phyloP scores from a whole-genome alignment of 306 rosid species.

The Pyrus communis region DNA sequence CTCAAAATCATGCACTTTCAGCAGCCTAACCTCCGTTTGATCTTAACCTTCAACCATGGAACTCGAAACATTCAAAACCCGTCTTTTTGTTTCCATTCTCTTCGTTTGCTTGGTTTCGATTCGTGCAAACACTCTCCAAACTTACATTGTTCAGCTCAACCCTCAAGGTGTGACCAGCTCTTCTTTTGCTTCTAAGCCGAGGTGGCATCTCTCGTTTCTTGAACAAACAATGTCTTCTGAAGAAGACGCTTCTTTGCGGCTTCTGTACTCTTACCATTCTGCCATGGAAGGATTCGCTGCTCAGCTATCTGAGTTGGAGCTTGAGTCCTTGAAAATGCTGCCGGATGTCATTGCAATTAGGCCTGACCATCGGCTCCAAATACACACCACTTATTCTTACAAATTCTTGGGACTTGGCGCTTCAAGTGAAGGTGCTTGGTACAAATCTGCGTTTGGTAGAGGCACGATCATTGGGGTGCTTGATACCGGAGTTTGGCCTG shows the following conservation, averaged over 20 bases:
- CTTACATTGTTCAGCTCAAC: conserved; percentile 84
- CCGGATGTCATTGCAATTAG: conserved; percentile 69
- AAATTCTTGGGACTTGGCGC: conserved; percentile 66
- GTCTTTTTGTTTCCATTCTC: conserved; percentile 30
- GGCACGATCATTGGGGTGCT: conserved; percentile 81
- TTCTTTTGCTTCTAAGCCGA: conserved; percentile 44
- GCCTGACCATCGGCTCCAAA: conserved; percentile 43
- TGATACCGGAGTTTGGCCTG: conserved; percentile 95
- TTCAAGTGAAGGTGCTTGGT: conserved; percentile 48
- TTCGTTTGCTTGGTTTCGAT: conserved; percentile 25
- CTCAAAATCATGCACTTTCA: conserved; percentile 29
- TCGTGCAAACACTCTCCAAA: conserved; percentile 51
- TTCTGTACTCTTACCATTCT: conserved; percentile 73
- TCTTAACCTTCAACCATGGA: conserved; percentile 41
- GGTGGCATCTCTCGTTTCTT: conserved; percentile 80
- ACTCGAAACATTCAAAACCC: conserved; percentile 29
- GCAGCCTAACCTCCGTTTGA: conserved; percentile 14
- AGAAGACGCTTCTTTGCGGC: conserved; percentile 57
- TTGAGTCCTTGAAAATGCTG: conserved; percentile 35
- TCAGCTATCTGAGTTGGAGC: conserved; percentile 59
- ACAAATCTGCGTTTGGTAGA: conserved; percentile 53
- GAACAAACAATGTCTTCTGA: conserved; percentile 37
- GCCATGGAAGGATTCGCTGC: conserved; percentile 94
- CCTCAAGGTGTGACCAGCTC: conserved; percentile 46
- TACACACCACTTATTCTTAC: conserved; percentile 83